phyloP scores from a whole-genome alignment of 805 yeast genomes.

The Cyberlindnera bimundalis region DNA sequence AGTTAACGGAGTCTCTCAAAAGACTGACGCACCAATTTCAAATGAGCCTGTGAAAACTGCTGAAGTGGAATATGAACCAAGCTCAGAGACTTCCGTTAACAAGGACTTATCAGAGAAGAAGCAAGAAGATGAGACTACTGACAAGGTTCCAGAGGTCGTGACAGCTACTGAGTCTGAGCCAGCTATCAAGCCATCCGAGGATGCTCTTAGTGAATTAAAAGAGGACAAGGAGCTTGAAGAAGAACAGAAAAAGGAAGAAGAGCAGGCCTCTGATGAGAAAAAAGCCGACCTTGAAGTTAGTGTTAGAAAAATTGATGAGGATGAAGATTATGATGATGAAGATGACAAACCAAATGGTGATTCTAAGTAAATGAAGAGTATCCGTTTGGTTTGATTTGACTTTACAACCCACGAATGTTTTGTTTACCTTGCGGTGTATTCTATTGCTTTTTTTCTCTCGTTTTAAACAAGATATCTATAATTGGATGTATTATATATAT shows the following conservation, averaged over 20 bases:
- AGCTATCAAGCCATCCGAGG: constrained; percentile 25
- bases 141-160: background rate
- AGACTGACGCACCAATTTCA: background rate
- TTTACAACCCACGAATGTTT: background rate
- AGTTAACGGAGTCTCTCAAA: background rate
- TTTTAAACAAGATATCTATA: background rate
- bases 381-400: background rate
- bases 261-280: constrained; percentile 14
- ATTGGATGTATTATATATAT: constrained; percentile 8
- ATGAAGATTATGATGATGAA: constrained; percentile 37
- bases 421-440: constrained; percentile 4
- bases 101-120: background rate
- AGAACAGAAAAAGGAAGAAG: constrained; percentile 30
- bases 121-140: background rate
- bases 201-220: constrained; percentile 27
- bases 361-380: constrained; percentile 5
- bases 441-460: background rate
- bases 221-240: constrained; percentile 36
- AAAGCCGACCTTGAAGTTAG: constrained; percentile 36
- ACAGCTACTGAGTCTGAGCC: constrained; percentile 14
- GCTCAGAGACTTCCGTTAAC: background rate
- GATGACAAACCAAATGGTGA: constrained; percentile 26
- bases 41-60: background rate
- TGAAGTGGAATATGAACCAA: background rate
- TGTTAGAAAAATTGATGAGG: constrained; percentile 38